Evolutionary conservation across 805 yeast genomes (phyloP), one percentile per base, ranked within the genome.

Genomic region (Wickerhamomyces pijperi): DNA sequence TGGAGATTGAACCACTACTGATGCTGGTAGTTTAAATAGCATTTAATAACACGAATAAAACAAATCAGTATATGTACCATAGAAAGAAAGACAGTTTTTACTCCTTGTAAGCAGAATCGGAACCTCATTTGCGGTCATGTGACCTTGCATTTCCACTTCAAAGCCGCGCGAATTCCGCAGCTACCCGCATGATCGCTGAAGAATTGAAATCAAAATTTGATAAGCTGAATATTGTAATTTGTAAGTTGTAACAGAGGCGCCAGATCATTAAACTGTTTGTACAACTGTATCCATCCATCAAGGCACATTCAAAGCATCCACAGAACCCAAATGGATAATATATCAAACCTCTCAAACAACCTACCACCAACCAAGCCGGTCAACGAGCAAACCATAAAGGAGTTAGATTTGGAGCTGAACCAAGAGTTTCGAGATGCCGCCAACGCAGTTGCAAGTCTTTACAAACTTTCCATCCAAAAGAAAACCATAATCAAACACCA

Each of bases 1-100:
- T 92, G 95, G 94, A 74, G 81, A 55, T 59, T 92, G 42, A 82
- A 84, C 51, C 95, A 90, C 59, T 90, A 85, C 55, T 78, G 31
- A 37, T 6, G 19, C 14, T 13, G n/a, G 7, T 25, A 5, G 9
- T 21, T 8, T 33, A 25, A 33, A 33, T 33, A 33, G 35, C 19
- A 33, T 31, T 29, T n/a, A 32, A 32, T 13, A 17, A 17, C 34
- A 33, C 4, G 6, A n/a, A n/a, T 5, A 14, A 29, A n/a, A 7
- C 13, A 29, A 29, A 29, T 29, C 17, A n/a, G n/a, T 12, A 14
- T 29, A 29, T 29, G 17, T 29, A 29, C 13, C 23, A 21, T 21
- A 21, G 23, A 21, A 21, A 21, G n/a, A n/a, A n/a, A n/a, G n/a
- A n/a, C n/a, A n/a, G n/a, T n/a, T n/a, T n/a, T n/a, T n/a, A n/a